Base-by-base conservation (phyloP, 148 eudicot genomes). In the Vaccinium corymbosum region DNA sequence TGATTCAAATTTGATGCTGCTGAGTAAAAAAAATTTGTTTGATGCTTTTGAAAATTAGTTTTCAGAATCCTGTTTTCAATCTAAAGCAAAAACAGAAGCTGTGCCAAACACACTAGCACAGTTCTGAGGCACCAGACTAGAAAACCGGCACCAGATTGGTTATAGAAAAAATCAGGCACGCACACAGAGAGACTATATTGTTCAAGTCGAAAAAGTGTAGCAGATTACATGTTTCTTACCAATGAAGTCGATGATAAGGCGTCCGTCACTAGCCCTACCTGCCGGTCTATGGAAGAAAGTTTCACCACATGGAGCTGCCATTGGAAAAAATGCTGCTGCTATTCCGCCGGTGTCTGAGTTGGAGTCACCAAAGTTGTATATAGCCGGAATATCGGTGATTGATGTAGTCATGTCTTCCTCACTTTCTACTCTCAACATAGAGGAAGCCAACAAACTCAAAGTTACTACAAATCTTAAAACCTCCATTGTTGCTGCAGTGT, bases 221-320 rank as follows among this genome's bases (percentile, higher is more conserved):
- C 66, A 7, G 7, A 20, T 1, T 59, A 59, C n/a, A 61, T 19
- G 25, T 61, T 61, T 61, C 57, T n/a, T 86, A 86, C 88, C 88
- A 16, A 90, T 85, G 81, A 90, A 90, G 74, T 90, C 92, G 15
- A 90, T 85, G 81, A 90, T 81, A 2, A 90, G 88, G 71, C 90
- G 92, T 8, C 92, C 92, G 76, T 90, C 90, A 1, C 89, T 48
- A 1, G 25, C 84, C 50, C 92, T 82, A 8, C 89, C 90, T 7
- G 85, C 78, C 1, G 92, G 90, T 66, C 51, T 82, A 13, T 62
- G 68, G 78, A 88, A 90, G 88, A 80, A 88, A 0, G 86, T 83
- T 25, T 81, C 79, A 7, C 87, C 89, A 59, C 57, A 57, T 3
- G 83, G 85, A 6, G 82, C 27, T 19, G 32, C 64, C 64, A 53